Percentiles rank a stretch among this genome's conserved stretches.
Evolutionary conservation across 202 grass and related monocot genomes (phyloP).

Genomic region (Thinopyrum obtusiflorum): DNA sequence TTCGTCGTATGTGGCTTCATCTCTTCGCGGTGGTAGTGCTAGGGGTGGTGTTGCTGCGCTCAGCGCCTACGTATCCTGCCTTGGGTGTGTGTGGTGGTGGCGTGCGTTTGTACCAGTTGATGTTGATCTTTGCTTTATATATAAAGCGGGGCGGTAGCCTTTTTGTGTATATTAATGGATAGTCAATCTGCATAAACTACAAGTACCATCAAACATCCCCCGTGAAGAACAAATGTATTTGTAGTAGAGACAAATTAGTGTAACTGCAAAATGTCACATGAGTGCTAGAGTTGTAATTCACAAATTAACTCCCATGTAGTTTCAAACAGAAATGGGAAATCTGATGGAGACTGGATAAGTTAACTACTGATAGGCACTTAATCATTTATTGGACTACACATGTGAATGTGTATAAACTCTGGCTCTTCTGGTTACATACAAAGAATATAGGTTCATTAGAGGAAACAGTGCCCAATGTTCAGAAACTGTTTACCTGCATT

Average conservation of each 20-base stretch:
- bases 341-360: neutral
- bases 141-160: too few species aligned
- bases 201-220: neutral
- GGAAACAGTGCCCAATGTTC: neutral
- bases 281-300: slow-evolving; percentile 3
- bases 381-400: neutral
- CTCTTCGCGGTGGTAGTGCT: too few species aligned
- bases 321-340: neutral
- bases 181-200: neutral
- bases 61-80: too few species aligned
- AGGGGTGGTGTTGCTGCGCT: too few species aligned
- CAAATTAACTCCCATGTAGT: neutral
- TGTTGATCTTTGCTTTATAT: too few species aligned
- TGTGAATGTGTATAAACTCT: too few species aligned
- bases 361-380: neutral
- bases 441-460: neutral
- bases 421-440: neutral
- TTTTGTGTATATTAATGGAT: neutral
- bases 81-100: too few species aligned
- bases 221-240: neutral
- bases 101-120: too few species aligned
- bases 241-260: neutral
- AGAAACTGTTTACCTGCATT: slow-evolving; percentile 33
- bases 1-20: too few species aligned
- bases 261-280: neutral